Conservation (phyloP, 176 grass and related monocot species). For the Panicum miliaceum region DNA sequence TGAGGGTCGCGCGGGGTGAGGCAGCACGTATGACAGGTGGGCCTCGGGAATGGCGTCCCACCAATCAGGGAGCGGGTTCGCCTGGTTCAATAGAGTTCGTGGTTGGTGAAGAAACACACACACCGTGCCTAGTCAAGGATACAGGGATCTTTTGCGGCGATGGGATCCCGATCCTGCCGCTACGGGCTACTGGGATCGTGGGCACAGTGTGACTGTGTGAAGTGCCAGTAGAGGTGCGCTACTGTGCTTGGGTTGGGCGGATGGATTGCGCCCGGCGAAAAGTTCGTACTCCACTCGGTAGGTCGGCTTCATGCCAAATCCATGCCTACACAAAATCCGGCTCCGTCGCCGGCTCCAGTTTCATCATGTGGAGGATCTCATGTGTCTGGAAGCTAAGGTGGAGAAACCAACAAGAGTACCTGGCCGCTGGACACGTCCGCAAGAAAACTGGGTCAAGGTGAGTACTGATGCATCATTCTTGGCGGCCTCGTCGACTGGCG, state of each 20-base stretch:
- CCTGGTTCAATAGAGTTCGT: not conserved
- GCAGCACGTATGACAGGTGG: not conserved
- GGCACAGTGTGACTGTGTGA: not conserved
- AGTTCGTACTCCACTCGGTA: not conserved
- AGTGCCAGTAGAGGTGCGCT: too few species aligned
- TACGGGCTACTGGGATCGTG: too few species aligned
- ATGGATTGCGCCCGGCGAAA: not conserved
- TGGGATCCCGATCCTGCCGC: not conserved
- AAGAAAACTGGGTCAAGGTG: too few species aligned
- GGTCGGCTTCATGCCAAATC: not conserved
- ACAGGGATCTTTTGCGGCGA: conserved; percentile 28
- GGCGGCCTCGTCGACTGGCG: too few species aligned
- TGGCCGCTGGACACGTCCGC: too few species aligned
- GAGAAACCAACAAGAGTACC: too few species aligned
- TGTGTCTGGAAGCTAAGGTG: too few species aligned
- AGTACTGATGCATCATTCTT: too few species aligned
- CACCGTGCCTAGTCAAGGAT: conserved; percentile 50
- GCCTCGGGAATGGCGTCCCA: not conserved
- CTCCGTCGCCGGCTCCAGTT: too few species aligned
- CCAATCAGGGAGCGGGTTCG: conserved; percentile 16
- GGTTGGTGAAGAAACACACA: conserved; percentile 5
- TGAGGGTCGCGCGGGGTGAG: rapidly evolving
- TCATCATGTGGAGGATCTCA: too few species aligned
- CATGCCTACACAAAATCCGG: too few species aligned
- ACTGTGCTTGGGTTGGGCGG: not conserved